Evolutionary conservation across 164 flowering plant species (phyloP), one percentile per base, ranked within the genome.

Genomic region (Vitis riparia): DNA sequence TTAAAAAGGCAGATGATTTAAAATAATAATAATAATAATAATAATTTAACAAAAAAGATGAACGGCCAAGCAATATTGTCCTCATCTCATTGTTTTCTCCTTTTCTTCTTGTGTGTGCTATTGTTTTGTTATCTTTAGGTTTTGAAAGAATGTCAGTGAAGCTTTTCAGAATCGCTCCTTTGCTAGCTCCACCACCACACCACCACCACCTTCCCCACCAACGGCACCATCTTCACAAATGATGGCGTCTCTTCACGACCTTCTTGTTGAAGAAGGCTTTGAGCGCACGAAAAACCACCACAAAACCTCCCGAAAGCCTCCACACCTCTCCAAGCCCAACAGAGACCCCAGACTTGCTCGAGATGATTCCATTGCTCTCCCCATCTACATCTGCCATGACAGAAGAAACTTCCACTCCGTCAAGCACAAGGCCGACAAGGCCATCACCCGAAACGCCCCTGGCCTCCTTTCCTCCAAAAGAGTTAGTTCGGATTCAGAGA

Each of bases 161-260:
- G 17, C 72, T 62, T 53, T 50, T 29, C 49, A 29, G 47, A 11
- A 62, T 32, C 47, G 1, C 55, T n/a, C 48, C 16, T 27, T 49
- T 47, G 44, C 44, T 29, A 62, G 23, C 68, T 55, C 62, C 52
- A 53, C 11, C 52, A 53, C 11, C 5, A 23, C 27, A 23, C 17
- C 44, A 8, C 14, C 2, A 15, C 37, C 57, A 50, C n/a, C 59
- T 14, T 14, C 23, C 5, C 44, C 44, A 37, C 6, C 44, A 53
- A 2, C n/a, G 5, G 0, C 14, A 11, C n/a, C 56, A 0, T 4
- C n/a, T 1, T 4, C 23, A 12, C 59, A 19, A 60, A n/a, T 23
- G 51, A 85, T 85, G 86, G 70, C 84, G n/a, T 85, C 90, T 67
- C 63, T 90, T 15, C 83, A 84, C 9, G 75, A 90, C 50, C 73